Evolutionary conservation across 805 yeast genomes (phyloP), one percentile per base, ranked within the genome.

Genomic region (Hanseniaspora valbyensis): DNA sequence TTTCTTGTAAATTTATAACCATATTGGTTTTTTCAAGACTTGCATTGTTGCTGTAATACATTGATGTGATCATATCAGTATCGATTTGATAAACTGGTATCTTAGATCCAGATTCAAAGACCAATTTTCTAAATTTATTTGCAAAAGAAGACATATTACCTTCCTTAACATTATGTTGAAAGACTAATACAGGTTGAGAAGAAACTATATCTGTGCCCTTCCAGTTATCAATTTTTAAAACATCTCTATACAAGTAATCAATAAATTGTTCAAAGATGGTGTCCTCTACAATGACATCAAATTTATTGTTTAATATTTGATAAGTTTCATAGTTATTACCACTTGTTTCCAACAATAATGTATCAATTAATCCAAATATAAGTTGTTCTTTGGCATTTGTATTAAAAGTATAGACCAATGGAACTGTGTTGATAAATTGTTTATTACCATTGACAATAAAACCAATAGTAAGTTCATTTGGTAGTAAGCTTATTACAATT

Each of bases 21-120:
- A 45, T 24, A 14, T 38, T 39, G 14, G 50, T 28, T 13, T 45
- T 45, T 45, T 45, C 50, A n/a, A 45, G 30, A 12, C 18, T 34
- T 2, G 38, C 5, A 13, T 28, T 39, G 14, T 43, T 45, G 25
- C 30, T 45, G 8, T 45, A 45, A 16, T n/a, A 45, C 50, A 45
- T 45, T 18, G 50, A 45, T 2, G 50, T 22, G 6, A 45, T 12
- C 3, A 22, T 18, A 38, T 45, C 50, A 6, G 43, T 29, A 19
- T 45, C 44, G 10, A 45, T 2, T 32, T 45, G 50, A 14, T 29
- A 45, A 4, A 39, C 21, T 10, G 41, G 32, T 21, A 38, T 3
- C 2, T 21, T 10, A 10, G 14, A 19, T 7, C 29, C 25, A 12
- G 22, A 12, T 2, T 22, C 9, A 14, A 30, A 45, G 24, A 39